Evolutionary conservation across 192 early-diverging fungal genomes (phyloP).

Genomic region (Coemansia sp.): DNA sequence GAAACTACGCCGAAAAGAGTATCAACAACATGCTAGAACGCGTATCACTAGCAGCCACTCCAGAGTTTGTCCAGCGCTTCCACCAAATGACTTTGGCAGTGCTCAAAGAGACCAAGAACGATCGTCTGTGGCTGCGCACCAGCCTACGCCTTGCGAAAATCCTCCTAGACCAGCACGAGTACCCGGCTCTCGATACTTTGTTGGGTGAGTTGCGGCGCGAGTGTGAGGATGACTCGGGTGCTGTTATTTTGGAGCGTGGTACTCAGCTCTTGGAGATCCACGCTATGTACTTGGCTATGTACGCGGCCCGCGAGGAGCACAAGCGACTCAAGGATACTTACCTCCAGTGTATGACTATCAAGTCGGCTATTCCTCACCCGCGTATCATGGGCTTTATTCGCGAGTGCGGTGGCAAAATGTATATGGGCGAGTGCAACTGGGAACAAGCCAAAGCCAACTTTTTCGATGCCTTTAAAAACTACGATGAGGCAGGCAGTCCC

Average conservation of each 20-base stretch:
- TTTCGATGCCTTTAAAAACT: slow-evolving; percentile 97
- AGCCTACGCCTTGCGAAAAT: slow-evolving; percentile 38
- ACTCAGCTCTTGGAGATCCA: slow-evolving; percentile 92
- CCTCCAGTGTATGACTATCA: slow-evolving; percentile 82
- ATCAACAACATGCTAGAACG: slow-evolving; percentile 52
- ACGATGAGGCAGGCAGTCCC: slow-evolving; percentile 92
- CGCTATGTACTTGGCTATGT: slow-evolving; percentile 96
- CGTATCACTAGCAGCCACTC: slow-evolving; percentile 14
- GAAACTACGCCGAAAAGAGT: slow-evolving; percentile 52
- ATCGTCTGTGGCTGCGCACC: slow-evolving; percentile 49
- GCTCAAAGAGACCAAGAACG: slow-evolving; percentile 38
- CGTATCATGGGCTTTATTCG: slow-evolving; percentile 95
- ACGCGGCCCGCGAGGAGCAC: slow-evolving; percentile 81
- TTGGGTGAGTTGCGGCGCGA: slow-evolving; percentile 21
- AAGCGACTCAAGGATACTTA: slow-evolving; percentile 91
- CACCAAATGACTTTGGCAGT: slow-evolving; percentile 34
- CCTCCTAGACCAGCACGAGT: slow-evolving; percentile 37
- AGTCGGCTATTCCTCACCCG: slow-evolving; percentile 94
- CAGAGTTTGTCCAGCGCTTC: slow-evolving; percentile 23
- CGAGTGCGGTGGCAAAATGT: slow-evolving; percentile 98
- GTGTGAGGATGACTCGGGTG: slow-evolving; percentile 27
- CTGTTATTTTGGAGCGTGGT: slow-evolving; percentile 74
- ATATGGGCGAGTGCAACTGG: slow-evolving; percentile 94
- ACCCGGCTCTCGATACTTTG: slow-evolving; percentile 17
- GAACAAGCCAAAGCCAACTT: slow-evolving; percentile 89